Conservation (phyloP, 140 eudicot genomes). For the Cichorium intybus region DNA sequence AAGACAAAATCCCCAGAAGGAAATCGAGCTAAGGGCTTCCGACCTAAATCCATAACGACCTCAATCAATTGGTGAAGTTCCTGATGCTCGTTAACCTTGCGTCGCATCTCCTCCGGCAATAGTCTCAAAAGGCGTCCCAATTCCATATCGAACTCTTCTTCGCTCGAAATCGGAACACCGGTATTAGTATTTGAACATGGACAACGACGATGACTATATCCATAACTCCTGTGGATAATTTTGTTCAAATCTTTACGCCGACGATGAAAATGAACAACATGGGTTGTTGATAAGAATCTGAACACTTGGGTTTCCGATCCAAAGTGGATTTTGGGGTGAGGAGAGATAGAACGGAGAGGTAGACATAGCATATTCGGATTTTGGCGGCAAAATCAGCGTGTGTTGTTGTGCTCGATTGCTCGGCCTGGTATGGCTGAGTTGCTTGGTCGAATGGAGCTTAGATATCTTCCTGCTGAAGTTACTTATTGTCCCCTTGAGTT, state of each 20-base stretch:
- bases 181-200: conserved; percentile 27
- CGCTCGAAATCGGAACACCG: background rate
- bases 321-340: conserved; percentile 13
- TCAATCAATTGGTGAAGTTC: conserved; percentile 71
- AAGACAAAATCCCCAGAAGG: conserved; percentile 88
- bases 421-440: background rate
- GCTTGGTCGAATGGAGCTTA: conserved; percentile 3
- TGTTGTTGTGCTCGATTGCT: background rate
- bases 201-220: background rate
- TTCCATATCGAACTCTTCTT: conserved; percentile 61
- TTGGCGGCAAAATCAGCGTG: conserved; percentile 44
- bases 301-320: conserved; percentile 6
- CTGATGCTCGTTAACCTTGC: conserved; percentile 56
- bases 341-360: conserved; percentile 26
- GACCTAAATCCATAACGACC: conserved; percentile 93
- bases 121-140: conserved; percentile 61
- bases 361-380: conserved; percentile 32
- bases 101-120: conserved; percentile 86
- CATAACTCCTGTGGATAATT: conserved; percentile 11
- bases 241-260: background rate
- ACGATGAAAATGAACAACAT: conserved; percentile 5
- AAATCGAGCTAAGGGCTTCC: conserved; percentile 86
- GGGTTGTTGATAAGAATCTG: conserved; percentile 22
- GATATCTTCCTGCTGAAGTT: conserved; percentile 6
- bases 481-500: background rate